Evolutionary conservation across 148 eudicot species (phyloP).

Genomic region (Vaccinium corymbosum): DNA sequence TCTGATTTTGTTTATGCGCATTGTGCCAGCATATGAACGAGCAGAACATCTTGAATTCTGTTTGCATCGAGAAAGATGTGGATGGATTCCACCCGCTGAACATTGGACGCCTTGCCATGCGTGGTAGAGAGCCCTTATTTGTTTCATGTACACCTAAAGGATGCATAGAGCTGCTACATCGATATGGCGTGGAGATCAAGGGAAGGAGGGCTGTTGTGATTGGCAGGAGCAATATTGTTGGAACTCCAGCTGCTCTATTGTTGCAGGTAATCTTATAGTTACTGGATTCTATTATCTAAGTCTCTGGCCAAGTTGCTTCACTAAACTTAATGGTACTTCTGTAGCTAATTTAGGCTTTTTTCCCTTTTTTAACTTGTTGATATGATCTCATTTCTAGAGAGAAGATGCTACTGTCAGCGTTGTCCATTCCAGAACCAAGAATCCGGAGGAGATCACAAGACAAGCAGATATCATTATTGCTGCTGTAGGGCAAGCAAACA

Average conservation of each 20-base stretch:
- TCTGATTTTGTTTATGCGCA: constrained; percentile 8
- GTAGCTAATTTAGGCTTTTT: background rate
- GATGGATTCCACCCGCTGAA: constrained; percentile 90
- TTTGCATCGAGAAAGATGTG: constrained; percentile 82
- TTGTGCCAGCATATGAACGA: constrained; percentile 79
- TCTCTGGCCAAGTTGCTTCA: background rate
- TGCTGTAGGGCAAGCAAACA: constrained; percentile 80
- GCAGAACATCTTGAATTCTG: constrained; percentile 73
- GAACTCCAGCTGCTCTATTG: constrained; percentile 90
- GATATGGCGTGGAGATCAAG: constrained; percentile 67
- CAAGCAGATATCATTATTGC: constrained; percentile 90
- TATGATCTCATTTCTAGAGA: constrained; percentile 40
- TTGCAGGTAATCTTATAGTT: constrained; percentile 48
- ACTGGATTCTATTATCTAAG: background rate
- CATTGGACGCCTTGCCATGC: constrained; percentile 86
- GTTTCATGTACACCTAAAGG: constrained; percentile 98
- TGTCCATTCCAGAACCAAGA: constrained; percentile 85
- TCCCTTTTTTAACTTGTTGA: background rate
- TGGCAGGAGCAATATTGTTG: constrained; percentile 95
- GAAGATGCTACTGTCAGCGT: constrained; percentile 94
- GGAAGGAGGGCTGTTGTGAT: constrained; percentile 89
- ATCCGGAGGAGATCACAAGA: constrained; percentile 72
- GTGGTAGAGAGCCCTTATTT: constrained; percentile 86
- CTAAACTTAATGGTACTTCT: background rate
- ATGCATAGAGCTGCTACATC: constrained; percentile 82